Base-by-base conservation (phyloP, 2,329 filamentous ascomycete species). In the Scytalidium sp. region DNA sequence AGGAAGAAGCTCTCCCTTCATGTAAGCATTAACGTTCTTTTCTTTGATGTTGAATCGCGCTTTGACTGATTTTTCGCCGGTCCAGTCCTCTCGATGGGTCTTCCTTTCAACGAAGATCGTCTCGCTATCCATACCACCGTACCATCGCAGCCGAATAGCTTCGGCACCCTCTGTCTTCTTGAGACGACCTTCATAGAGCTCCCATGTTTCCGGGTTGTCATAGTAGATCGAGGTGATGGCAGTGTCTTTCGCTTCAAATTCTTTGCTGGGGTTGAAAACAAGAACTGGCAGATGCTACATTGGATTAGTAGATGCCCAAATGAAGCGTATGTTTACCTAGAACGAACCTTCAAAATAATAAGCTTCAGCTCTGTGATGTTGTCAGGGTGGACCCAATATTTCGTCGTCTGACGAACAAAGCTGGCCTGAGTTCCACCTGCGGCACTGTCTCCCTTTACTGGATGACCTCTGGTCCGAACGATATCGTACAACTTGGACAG, bases 151-250 rank as follows among this genome's bases (percentile, higher is more conserved):
- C 64, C 94, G 90, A 59, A 97, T 96, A 5, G 94, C 94, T 71
- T 99, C 94, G 2, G 94, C 94, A 44, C 94, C 94, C 69, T 99
- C 94, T 0, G 91, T 96, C 80, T 99, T 99, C 76, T 97, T 96
- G 62, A 99, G 72, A 45, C 94, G 89, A 13, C 94, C 94, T 67
- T 90, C 83, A 68, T 99, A 99, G 46, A 99, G 75, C 55, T 97
- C 91, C 88, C 92, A 99, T 20, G 81, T 95, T 3, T 96, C 84
- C 0, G 91, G 84, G 67, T 97, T 99, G 67, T 99, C 94, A 67
- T 90, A 99, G 75, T 99, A 99, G 60, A 99, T 97, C 43, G 94
- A 99, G 0, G 94, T 96, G 63, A 99, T 99, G 55, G 94, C 94
- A 4, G 90, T 87, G 66, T 99, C 94, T 57, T 90, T 84, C 49